Conservation (phyloP, 169 alveolate genomes). For the Plasmodium gonderi region DNA sequence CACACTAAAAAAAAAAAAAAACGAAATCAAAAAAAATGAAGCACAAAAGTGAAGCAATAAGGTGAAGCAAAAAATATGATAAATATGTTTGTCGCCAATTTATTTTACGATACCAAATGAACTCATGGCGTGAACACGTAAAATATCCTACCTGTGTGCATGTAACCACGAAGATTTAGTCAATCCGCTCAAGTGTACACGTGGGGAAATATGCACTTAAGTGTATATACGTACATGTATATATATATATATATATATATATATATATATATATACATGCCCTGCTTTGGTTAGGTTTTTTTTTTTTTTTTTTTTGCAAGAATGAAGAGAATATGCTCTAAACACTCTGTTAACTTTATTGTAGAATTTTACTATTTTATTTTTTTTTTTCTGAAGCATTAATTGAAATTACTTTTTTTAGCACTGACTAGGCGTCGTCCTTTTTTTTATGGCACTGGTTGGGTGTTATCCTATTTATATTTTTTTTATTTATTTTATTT, state of each 20-base stretch:
- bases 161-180: background rate
- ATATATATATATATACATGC: background rate
- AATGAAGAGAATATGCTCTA: too few relatives aligned
- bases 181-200: background rate
- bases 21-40: background rate
- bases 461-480: too few relatives aligned
- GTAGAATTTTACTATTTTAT: background rate
- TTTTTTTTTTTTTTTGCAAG: background rate
- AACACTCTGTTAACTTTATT: background rate
- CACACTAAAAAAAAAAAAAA: background rate
- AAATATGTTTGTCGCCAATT: background rate
- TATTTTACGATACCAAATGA: too few relatives aligned
- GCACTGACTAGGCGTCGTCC: background rate
- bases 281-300: background rate
- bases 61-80: too few relatives aligned
- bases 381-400: background rate
- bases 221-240: too few relatives aligned
- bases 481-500: background rate
- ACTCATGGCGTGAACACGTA: background rate
- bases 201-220: too few relatives aligned
- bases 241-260: background rate
- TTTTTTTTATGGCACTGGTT: constrained; percentile 1
- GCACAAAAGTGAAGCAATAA: too few relatives aligned
- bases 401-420: background rate
- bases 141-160: background rate